phyloP scores from a whole-genome alignment of 805 yeast genomes.

The Priceomyces medius region DNA sequence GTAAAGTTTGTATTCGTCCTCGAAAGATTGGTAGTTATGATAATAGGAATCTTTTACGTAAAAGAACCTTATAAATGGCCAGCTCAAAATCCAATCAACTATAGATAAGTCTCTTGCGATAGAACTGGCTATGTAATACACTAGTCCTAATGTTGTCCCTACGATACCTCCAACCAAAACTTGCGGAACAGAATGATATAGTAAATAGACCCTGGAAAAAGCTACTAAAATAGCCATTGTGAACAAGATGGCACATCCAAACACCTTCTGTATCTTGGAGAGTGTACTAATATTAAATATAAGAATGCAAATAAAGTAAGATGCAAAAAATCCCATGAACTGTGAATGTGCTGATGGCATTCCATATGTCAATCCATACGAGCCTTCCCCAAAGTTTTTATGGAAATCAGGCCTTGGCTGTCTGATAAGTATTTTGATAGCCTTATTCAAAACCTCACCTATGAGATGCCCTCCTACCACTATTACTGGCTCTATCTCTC shows the following conservation, averaged over 20 bases:
- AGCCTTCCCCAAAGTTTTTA: conserved; percentile 43
- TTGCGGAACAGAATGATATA: conserved; percentile 74
- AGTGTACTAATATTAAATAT: conserved; percentile 42
- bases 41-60: conserved; percentile 62
- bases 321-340: conserved; percentile 84
- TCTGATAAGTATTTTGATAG: conserved; percentile 60
- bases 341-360: conserved; percentile 98
- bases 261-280: conserved; percentile 19
- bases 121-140: conserved; percentile 53
- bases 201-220: conserved; percentile 70
- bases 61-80: conserved; percentile 53
- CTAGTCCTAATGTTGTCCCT: conserved; percentile 60
- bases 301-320: conserved; percentile 49
- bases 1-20: conserved; percentile 43
- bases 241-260: conserved; percentile 27
- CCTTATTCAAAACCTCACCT: conserved; percentile 70
- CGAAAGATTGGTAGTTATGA: conserved; percentile 45
- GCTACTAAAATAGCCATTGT: conserved; percentile 46
- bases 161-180: conserved; percentile 68
- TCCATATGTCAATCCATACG: conserved; percentile 66
- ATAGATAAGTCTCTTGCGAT: conserved; percentile 66
- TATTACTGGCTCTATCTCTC: conserved; percentile 84
- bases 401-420: conserved; percentile 74
- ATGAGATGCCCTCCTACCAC: conserved; percentile 83
- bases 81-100: conserved; percentile 59